Evolutionary conservation across 192 early-diverging fungal species (phyloP).

Genomic region (Mortierella hygrophila): DNA sequence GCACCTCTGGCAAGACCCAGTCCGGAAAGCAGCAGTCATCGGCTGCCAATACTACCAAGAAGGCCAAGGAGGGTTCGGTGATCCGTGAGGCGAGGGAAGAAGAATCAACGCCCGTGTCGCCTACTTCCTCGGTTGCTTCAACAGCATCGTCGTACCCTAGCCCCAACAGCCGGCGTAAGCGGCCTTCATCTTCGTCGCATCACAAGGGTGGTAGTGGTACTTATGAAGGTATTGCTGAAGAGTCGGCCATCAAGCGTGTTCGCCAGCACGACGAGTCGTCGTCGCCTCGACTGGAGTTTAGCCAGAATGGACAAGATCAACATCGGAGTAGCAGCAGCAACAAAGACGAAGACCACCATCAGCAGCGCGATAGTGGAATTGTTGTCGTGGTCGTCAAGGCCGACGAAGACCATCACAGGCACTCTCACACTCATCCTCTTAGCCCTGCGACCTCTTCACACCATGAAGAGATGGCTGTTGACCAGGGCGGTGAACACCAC

Average conservation of each 20-base stretch:
- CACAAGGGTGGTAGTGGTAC: neutral
- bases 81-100: neutral
- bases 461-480: neutral
- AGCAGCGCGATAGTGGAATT: constrained; percentile 6
- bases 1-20: constrained; percentile 11
- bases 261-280: neutral
- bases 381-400: constrained; percentile 30
- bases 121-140: constrained; percentile 32
- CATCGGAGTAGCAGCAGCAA: neutral
- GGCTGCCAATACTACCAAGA: constrained; percentile 6
- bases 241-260: constrained; percentile 11
- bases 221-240: constrained; percentile 3
- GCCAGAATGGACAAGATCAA: neutral
- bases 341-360: neutral
- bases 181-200: neutral
- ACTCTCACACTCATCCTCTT: neutral
- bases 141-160: neutral
- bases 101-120: constrained; percentile 19
- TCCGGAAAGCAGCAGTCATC: neutral
- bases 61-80: constrained; percentile 9
- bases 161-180: constrained; percentile 22
- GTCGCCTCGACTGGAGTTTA: neutral
- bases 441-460: constrained; percentile 12
- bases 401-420: neutral
- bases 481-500: neutral